These are phyloP conservation scores for Beauveria sp. DNA, from an alignment of 2,329 filamentous ascomycete genomes.

Conservation along the genomic window DNA sequence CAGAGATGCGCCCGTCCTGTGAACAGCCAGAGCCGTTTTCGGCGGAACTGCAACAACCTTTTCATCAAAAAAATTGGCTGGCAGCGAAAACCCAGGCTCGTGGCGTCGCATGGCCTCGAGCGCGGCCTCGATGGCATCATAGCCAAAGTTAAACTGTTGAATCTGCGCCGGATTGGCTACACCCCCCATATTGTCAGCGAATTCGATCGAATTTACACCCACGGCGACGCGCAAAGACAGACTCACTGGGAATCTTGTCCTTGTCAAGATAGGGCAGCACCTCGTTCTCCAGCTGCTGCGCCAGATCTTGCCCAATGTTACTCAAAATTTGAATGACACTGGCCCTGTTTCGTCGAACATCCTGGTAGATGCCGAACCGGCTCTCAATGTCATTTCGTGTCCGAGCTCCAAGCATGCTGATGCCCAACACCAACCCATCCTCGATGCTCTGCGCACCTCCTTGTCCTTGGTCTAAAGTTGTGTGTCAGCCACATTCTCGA, in stretches of 20 bases:
- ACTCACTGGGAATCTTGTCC: conserved; percentile 24
- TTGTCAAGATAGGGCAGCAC: conserved; percentile 20
- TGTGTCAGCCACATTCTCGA: not conserved
- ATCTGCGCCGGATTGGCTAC: conserved; percentile 8
- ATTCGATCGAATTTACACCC: no score
- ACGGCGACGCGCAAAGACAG: not conserved
- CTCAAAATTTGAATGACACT: conserved; percentile 32
- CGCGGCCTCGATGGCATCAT: conserved; percentile 16
- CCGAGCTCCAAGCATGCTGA: conserved; percentile 19
- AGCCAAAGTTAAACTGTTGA: conserved; percentile 15
- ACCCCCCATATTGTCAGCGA: not conserved
- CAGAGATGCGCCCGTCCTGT: not conserved
- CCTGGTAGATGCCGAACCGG: conserved; percentile 20
- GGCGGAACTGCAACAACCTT: conserved; percentile 13
- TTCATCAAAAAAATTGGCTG: conserved; percentile 17
- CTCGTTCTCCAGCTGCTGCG: conserved; percentile 21
- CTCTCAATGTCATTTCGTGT: conserved; percentile 15
- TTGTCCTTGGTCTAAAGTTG: conserved; percentile 29
- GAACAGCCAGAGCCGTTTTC: not conserved
- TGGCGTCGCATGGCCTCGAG: conserved; percentile 15
- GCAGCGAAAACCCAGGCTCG: conserved; percentile 15
- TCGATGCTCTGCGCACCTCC: conserved; percentile 29
- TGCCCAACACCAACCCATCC: conserved; percentile 26
- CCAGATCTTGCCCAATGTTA: conserved; percentile 28
- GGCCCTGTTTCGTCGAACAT: conserved; percentile 21